Evolutionary conservation across 164 flowering plant genomes (phyloP).

Genomic region (Vitis labrusca): DNA sequence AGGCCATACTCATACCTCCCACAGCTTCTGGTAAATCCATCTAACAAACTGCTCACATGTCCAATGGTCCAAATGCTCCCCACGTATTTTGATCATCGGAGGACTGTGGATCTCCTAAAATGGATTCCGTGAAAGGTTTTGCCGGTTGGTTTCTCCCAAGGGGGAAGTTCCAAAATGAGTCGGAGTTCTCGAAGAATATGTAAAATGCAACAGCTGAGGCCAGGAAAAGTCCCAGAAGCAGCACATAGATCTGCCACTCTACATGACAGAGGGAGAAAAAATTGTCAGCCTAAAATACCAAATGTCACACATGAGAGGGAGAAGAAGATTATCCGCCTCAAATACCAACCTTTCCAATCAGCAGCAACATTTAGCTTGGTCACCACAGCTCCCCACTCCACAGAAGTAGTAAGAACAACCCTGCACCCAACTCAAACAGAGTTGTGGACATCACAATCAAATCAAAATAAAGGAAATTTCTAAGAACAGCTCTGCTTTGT

Average conservation of each 20-base stretch:
- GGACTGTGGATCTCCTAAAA: slow-evolving; percentile 49
- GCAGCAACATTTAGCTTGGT: slow-evolving; percentile 78
- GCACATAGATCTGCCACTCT: slow-evolving; percentile 89
- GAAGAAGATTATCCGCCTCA: slow-evolving; percentile 6
- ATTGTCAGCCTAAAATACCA: neutral
- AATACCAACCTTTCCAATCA: slow-evolving; percentile 85
- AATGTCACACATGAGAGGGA: slow-evolving; percentile 15
- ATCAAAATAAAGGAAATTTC: too few species aligned
- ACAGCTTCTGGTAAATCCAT: too few species aligned
- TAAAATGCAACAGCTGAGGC: slow-evolving; percentile 73
- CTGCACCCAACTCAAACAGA: slow-evolving; percentile 31
- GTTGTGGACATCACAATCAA: too few species aligned
- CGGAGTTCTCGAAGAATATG: slow-evolving; percentile 76
- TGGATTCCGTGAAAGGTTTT: slow-evolving; percentile 36
- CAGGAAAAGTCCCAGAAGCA: slow-evolving; percentile 76
- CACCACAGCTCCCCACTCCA: slow-evolving; percentile 77
- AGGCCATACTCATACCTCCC: too few species aligned
- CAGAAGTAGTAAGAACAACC: slow-evolving; percentile 73
- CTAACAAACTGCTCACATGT: slow-evolving; percentile 28
- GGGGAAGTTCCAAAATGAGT: slow-evolving; percentile 92
- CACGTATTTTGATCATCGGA: slow-evolving; percentile 54
- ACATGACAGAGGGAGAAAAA: slow-evolving; percentile 22
- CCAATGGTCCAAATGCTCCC: slow-evolving; percentile 56
- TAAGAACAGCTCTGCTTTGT: neutral
- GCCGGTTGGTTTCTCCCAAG: slow-evolving; percentile 40